Base-by-base conservation (phyloP, 306 rosid genomes). In the Dalbergia cochinchinensis region DNA sequence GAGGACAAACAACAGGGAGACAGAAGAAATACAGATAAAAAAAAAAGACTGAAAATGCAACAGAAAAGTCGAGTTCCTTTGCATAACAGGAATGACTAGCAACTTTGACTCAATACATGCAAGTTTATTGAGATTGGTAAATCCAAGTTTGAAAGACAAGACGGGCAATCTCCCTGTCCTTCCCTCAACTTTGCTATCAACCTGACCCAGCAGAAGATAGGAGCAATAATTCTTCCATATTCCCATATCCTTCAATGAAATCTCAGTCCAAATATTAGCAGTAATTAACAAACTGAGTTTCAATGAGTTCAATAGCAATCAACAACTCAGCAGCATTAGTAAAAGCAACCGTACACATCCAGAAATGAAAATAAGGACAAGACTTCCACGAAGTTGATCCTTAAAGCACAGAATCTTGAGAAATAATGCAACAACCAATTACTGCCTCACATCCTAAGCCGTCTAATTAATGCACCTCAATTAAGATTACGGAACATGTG, bases 131-230 rank as follows among this genome's bases (percentile, higher is more conserved):
- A 73, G 42, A 74, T 6, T 44, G 50, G 51, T 63, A 73, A 11
- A 76, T 66, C 75, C 22, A 16, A 68, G 71, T 62, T 65, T 77
- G 50, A 51, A 35, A 53, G 39, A 57, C 41, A 48, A 31, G 51
- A 48, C 8, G 7, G 53, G 9, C 12, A 22, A 57, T 53, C 77
- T 58, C 34, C 53, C 18, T 12, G 4, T 35, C 65, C 64, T 34
- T 76, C 14, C 79, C 54, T 65, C 65, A 51, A 16, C 59, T 59
- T 66, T 45, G 47, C 65, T 67, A 19, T 54, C 58, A n/a, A 67
- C 9, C 4, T 18, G 10, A 61, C 20, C 51, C 54, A 18, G 53
- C 31, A 1, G 2, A 26, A 26, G 31, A 26, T 26, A 26, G 31
- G 31, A 26, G 31, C 31, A 26, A 26, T 26, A 45, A 44, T 50